A percentile compares a stretch with the other conserved stretches of the same genome.
Conservation (phyloP, 805 yeast species). For the Yamadazyma laniorum region DNA sequence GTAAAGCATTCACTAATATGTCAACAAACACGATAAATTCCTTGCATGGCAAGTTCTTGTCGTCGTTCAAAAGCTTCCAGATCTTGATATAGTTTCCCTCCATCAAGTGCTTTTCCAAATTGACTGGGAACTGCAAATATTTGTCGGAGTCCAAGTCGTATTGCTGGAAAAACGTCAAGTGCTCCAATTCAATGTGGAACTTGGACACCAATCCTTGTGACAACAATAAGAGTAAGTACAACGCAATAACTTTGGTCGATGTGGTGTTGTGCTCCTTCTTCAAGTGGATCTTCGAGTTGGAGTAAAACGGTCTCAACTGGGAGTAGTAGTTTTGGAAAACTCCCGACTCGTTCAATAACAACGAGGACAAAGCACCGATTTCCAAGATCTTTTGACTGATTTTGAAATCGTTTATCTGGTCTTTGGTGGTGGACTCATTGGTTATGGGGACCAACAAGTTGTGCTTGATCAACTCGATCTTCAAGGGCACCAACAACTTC, state of each 20-base stretch:
- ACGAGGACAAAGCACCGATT: conserved; percentile 79
- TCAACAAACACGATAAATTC: conserved; percentile 80
- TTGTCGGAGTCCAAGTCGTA: conserved; percentile 62
- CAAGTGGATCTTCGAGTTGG: conserved; percentile 42
- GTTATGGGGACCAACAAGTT: conserved; percentile 68
- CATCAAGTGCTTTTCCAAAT: conserved; percentile 89
- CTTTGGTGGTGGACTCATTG: conserved; percentile 31
- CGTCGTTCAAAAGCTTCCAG: conserved; percentile 68
- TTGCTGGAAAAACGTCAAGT: conserved; percentile 50
- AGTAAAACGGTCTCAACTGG: conserved; percentile 77
- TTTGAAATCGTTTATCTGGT: conserved; percentile 61
- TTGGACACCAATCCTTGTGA: conserved; percentile 82
- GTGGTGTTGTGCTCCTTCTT: conserved; percentile 31
- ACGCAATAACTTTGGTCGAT: conserved; percentile 63
- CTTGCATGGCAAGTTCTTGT: conserved; percentile 55
- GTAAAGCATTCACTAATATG: conserved; percentile 71
- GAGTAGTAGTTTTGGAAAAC: conserved; percentile 71
- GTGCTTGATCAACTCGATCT: conserved; percentile 74
- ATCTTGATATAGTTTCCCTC: conserved; percentile 95
- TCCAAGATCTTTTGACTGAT: conserved; percentile 84
- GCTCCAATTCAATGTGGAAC: conserved; percentile 88
- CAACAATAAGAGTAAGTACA: conserved; percentile 72
- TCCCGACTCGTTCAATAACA: conserved; percentile 58
- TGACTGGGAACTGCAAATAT: conserved; percentile 78
- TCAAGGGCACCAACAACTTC: conserved; percentile 64